Evolutionary conservation across 2,329 filamentous ascomycete genomes (phyloP), one percentile per base, ranked within the genome.

Genomic region (Phyllosticta capitalensis): DNA sequence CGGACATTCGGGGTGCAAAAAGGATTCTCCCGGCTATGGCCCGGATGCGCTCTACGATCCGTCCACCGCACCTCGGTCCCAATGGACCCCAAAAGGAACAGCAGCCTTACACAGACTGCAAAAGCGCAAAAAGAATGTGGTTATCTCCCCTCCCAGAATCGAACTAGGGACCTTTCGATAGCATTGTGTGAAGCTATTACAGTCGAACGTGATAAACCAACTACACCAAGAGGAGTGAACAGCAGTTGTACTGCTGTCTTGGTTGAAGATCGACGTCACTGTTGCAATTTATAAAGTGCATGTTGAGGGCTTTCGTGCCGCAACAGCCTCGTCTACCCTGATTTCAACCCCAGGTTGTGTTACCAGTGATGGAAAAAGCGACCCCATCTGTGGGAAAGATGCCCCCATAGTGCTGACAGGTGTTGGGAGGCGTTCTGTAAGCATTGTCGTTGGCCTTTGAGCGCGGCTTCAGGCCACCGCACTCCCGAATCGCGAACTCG

Each of bases 191-290:
- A 24, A 24, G 22, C 20, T 14, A 68, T 71, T 69, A 69, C 68
- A 69, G 67, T 68, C 67, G 67, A 69, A 70, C 67, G 69, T 69
- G 67, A 69, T 70, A 65, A 67, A 68, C 69, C 68, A 71, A 71
- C 67, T 63, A 61, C 62, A 64, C 61, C 61, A 63, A 56, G 52
- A 38, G 59, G 55, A 54, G 52, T n/a, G 19, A 9, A 38, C 12
- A 38, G 22, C 22, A 28, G 55, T 49, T 56, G 24, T 2, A 33
- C 55, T 50, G 17, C 33, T n/a, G 38, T 45, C 26, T 38, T 56
- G 30, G 55, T 50, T 33, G 50, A 45, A 45, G 28, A 5, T 6
- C 12, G 24, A 26, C n/a, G 14, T 24, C 19, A 12, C 5, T 20
- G 19, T 49, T 48, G 22, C 19, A 28, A 28, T 10, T 2, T 30